These are phyloP conservation scores for Cicer cuneatum DNA, from an alignment of 306 rosid species.

Conservation along the genomic window DNA sequence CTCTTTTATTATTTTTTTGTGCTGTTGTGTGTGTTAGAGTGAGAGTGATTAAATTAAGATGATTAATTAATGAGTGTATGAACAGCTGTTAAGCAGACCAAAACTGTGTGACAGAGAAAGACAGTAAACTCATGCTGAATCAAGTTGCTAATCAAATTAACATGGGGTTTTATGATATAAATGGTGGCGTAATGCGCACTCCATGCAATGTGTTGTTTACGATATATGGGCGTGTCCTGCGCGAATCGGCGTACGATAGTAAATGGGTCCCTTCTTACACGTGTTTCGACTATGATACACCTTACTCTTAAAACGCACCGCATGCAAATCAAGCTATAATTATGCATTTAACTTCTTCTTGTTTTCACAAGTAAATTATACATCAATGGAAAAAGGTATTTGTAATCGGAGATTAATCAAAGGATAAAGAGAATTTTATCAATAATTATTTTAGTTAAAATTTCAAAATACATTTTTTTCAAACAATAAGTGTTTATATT, in stretches of 20 bases:
- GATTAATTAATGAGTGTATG: constrained; percentile 43
- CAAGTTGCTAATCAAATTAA: constrained; percentile 11
- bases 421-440: too few relatives aligned
- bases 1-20: background rate
- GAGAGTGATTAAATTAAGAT: constrained; percentile 45
- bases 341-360: too few relatives aligned
- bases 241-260: constrained; percentile 43
- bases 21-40: constrained; percentile 33
- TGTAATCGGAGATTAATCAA: too few relatives aligned
- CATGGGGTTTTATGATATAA: constrained; percentile 37
- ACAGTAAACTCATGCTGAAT: constrained; percentile 40
- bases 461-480: too few relatives aligned
- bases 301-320: too few relatives aligned
- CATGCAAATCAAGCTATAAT: too few relatives aligned
- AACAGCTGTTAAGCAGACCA: constrained; percentile 53
- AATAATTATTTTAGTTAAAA: too few relatives aligned
- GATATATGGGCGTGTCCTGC: constrained; percentile 30
- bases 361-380: too few relatives aligned
- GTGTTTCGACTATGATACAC: background rate
- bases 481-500: too few relatives aligned
- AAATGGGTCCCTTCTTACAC: background rate
- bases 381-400: too few relatives aligned
- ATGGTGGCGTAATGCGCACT: constrained; percentile 57
- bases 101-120: constrained; percentile 51
- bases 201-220: constrained; percentile 20